These are phyloP conservation scores for Grosmannia penicillata DNA, from an alignment of 2,329 filamentous ascomycete species.

Conservation along the genomic window DNA sequence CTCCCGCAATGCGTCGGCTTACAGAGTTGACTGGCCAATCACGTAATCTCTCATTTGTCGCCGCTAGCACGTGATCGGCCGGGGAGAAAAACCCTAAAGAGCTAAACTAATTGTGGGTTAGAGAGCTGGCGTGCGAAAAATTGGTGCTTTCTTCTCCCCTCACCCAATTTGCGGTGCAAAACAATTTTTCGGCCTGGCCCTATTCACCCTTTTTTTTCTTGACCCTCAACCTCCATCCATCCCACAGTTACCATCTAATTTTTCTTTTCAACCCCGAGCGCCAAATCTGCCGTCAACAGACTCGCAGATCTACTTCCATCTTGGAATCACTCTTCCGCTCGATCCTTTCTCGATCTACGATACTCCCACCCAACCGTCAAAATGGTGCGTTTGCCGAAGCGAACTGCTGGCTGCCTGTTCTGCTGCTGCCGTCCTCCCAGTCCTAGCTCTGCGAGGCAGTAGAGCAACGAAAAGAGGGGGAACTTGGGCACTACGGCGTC, in stretches of 20 bases:
- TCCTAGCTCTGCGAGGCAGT: no score
- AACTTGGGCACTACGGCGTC: no score
- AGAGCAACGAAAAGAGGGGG: no score
- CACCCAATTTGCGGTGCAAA: constrained; percentile 11
- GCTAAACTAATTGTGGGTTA: constrained; percentile 6
- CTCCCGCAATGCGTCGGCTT: no score
- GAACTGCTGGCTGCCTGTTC: neutral
- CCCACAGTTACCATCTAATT: constrained; percentile 14
- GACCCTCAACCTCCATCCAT: constrained; percentile 5
- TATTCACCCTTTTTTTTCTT: constrained; percentile 12
- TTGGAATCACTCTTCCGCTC: constrained; percentile 27
- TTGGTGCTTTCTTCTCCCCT: constrained; percentile 28
- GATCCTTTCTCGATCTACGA: constrained; percentile 24
- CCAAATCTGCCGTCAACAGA: constrained; percentile 30
- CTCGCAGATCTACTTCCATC: constrained; percentile 31
- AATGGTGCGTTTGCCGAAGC: constrained; percentile 35
- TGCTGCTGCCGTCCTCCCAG: no score
- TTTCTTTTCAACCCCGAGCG: constrained; percentile 26
- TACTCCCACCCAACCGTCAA: constrained; percentile 39
- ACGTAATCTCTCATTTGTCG: no score
- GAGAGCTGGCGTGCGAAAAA: constrained; percentile 3
- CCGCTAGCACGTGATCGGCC: no score
- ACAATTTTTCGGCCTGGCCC: constrained; percentile 2
- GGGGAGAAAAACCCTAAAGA: constrained; percentile 10
- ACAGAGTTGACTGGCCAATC: no score